These are phyloP conservation scores for Pseudonitzschia multistriata DNA, from an alignment of 108 stramenopile species.

Conservation along the genomic window DNA sequence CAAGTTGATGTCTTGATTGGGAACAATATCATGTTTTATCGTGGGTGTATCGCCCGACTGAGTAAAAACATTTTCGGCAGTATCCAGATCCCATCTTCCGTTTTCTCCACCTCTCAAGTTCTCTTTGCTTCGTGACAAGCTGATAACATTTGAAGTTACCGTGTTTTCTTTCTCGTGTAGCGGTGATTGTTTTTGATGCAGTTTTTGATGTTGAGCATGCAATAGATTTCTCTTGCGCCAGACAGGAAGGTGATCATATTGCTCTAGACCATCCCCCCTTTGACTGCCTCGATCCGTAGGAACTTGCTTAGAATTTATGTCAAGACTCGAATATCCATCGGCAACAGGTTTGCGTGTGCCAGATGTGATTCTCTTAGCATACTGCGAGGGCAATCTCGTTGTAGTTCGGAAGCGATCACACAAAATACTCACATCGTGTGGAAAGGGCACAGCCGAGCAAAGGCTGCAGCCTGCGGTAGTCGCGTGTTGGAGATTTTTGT, in stretches of 20 bases:
- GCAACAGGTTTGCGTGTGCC: not conserved
- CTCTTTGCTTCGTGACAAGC: too few species aligned
- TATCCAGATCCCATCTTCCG: too few species aligned
- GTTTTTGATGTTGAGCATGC: slow-evolving; percentile 4
- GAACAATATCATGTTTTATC: too few species aligned
- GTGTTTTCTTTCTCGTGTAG: slow-evolving; percentile 13
- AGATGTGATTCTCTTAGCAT: not conserved
- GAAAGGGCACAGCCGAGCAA: slow-evolving; percentile 12
- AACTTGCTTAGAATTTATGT: not conserved
- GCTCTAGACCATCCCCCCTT: not conserved
- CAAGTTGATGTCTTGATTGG: too few species aligned
- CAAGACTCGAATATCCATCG: not conserved
- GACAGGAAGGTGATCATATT: slow-evolving; percentile 6
- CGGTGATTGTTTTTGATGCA: not conserved
- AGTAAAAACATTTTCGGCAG: too few species aligned
- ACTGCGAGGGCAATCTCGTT: not conserved
- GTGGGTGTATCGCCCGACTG: too few species aligned
- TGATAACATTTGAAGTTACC: not conserved
- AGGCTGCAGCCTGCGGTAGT: not conserved
- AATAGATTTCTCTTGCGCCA: slow-evolving; percentile 6
- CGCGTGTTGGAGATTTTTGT: not conserved
- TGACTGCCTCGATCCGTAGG: not conserved
- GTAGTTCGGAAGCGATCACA: slow-evolving; percentile 6
- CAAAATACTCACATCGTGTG: not conserved
- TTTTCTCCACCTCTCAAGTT: too few species aligned